Conservation (phyloP, 176 grass and related monocot genomes). For the Hordeum marinum region DNA sequence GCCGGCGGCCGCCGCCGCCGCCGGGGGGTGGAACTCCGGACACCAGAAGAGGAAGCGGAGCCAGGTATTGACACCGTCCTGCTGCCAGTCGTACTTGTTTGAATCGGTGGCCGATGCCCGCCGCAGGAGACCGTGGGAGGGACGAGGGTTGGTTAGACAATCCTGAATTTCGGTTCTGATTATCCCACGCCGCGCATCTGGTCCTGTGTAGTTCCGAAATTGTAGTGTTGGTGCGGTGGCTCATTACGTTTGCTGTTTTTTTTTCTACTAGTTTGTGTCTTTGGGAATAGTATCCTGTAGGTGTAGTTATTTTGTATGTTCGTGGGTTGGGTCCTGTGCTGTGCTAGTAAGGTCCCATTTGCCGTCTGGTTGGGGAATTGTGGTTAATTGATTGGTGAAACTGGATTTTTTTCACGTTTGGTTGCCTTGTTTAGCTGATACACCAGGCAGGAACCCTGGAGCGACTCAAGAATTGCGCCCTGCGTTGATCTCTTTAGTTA, state of each 20-base stretch:
- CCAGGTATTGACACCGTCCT: conserved; percentile 21
- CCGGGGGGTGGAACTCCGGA: conserved; percentile 41
- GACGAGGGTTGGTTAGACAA: neutral
- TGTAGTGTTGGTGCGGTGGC: neutral
- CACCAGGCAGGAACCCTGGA: neutral
- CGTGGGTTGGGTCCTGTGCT: neutral
- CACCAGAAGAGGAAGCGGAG: conserved; percentile 60
- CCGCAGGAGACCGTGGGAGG: neutral
- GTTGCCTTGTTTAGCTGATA: neutral
- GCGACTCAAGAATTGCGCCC: neutral
- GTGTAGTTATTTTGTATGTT: neutral
- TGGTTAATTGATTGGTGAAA: neutral
- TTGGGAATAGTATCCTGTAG: neutral
- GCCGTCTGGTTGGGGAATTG: neutral
- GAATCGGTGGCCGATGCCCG: neutral
- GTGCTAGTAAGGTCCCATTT: neutral
- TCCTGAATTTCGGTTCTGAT: neutral
- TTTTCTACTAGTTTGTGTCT: neutral
- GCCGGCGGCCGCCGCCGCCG: conserved; percentile 26
- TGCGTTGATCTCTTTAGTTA: neutral
- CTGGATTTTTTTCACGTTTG: neutral
- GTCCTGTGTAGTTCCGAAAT: neutral
- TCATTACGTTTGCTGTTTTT: neutral
- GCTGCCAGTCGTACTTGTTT: neutral
- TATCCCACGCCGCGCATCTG: neutral